Conservation (phyloP, 352 stramenopile genomes). For the Phytopythium delawarense region DNA sequence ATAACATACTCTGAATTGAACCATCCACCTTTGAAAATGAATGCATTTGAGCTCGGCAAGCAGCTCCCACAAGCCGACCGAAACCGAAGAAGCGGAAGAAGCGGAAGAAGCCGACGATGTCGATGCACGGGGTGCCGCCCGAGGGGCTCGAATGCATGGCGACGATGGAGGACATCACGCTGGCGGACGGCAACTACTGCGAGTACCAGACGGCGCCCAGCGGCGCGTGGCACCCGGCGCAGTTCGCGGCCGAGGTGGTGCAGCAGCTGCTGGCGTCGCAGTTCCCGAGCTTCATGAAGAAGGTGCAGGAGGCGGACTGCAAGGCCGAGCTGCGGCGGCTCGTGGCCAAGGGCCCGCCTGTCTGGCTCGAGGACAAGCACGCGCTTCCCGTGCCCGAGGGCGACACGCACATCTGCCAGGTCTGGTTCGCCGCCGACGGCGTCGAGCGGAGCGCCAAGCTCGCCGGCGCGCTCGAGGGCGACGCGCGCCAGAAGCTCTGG, state of each 20-base stretch:
- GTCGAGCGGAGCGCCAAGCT: constrained; percentile 86
- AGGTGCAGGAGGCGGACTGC: constrained; percentile 92
- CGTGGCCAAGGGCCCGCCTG: constrained; percentile 84
- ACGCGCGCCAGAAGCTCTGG: constrained; percentile 76
- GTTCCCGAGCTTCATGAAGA: constrained; percentile 92
- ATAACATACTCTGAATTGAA: no score
- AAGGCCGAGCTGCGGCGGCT: constrained; percentile 93
- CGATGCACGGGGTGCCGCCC: constrained; percentile 68
- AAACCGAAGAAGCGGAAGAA: neutral
- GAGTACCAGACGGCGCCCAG: constrained; percentile 92
- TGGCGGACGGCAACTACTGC: constrained; percentile 84
- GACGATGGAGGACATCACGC: constrained; percentile 95
- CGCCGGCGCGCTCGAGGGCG: constrained; percentile 84
- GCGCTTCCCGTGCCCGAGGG: constrained; percentile 83
- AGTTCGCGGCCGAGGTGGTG: constrained; percentile 72
- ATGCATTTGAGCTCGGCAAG: neutral
- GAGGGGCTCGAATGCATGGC: constrained; percentile 90
- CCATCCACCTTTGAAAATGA: no score
- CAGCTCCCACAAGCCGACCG: neutral
- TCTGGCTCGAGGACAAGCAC: constrained; percentile 93
- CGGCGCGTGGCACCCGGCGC: constrained; percentile 81
- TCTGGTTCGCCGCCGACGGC: constrained; percentile 89
- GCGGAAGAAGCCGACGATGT: constrained; percentile 12
- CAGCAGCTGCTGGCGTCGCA: constrained; percentile 85
- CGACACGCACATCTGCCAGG: constrained; percentile 85